A percentile compares a stretch with the other conserved stretches of the same genome.
These are phyloP conservation scores for Backusella morwellensis DNA, from an alignment of 192 early-diverging fungal species.

Conservation along the genomic window DNA sequence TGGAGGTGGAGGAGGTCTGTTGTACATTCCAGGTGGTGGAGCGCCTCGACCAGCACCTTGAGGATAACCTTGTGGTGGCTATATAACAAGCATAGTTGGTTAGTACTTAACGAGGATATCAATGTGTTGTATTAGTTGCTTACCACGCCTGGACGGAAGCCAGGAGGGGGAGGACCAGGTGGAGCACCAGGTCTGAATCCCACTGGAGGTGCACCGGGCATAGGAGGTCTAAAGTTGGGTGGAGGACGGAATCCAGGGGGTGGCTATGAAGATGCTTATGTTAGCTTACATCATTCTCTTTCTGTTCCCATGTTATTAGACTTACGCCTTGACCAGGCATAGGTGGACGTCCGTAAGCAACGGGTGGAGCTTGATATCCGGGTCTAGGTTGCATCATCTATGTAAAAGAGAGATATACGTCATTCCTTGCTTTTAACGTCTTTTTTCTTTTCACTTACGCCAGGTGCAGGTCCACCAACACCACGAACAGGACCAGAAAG, in stretches of 20 bases:
- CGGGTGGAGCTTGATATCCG: conserved; percentile 67
- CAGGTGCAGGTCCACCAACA: conserved; percentile 89
- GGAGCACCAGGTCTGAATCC: conserved; percentile 54
- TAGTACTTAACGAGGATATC: not conserved
- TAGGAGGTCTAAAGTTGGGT: conserved; percentile 50
- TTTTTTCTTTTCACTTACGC: conserved; percentile 30
- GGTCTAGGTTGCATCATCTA: conserved; percentile 84
- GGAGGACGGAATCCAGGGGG: conserved; percentile 66
- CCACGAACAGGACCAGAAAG: conserved; percentile 92
- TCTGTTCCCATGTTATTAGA: conserved; percentile 11
- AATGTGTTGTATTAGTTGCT: not conserved
- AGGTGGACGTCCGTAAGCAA: conserved; percentile 71
- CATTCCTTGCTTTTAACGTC: not conserved
- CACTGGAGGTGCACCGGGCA: conserved; percentile 57
- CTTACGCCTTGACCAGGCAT: conserved; percentile 57
- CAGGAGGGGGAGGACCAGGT: conserved; percentile 51
- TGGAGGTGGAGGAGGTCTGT: conserved; percentile 28
- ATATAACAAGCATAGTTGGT: not conserved
- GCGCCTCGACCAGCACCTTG: conserved; percentile 31
- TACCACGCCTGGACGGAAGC: conserved; percentile 46
- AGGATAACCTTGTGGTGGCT: conserved; percentile 39
- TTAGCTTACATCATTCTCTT: not conserved
- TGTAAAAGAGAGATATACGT: not conserved
- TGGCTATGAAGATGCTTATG: conserved; percentile 55
- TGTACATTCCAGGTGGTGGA: conserved; percentile 39